phyloP scores from a whole-genome alignment of 768 basidiomycete species.

The Boletellus ananiceps region DNA sequence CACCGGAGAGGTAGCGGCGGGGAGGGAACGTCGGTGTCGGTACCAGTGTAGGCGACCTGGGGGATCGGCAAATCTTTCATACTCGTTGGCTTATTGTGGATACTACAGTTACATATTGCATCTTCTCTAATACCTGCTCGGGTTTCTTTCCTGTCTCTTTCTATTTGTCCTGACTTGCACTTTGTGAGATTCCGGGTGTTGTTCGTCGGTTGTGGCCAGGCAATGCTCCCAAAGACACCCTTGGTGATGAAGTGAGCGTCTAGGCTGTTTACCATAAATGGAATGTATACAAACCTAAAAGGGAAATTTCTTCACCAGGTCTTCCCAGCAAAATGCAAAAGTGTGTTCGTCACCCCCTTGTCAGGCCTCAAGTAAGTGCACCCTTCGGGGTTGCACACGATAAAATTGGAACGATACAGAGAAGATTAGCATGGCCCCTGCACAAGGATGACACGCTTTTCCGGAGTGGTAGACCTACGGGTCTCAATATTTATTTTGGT shows the following conservation, averaged over 20 bases:
- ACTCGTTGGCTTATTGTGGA: too few species aligned
- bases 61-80: too few species aligned
- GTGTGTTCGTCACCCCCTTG: background rate
- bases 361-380: conserved; percentile 34
- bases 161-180: background rate
- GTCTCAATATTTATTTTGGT: conserved; percentile 37
- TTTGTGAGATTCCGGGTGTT: too few species aligned
- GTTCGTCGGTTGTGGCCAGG: too few species aligned
- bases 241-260: too few species aligned
- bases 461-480: conserved; percentile 75
- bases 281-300: background rate
- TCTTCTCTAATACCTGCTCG: conserved; percentile 7
- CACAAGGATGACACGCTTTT: conserved; percentile 99
- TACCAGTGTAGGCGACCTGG: too few species aligned
- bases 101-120: too few species aligned
- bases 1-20: conserved; percentile 38
- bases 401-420: conserved; percentile 99
- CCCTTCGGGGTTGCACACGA: conserved; percentile 93
- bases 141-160: background rate
- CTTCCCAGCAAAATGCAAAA: conserved; percentile 21
- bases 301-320: conserved; percentile 2
- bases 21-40: too few species aligned
- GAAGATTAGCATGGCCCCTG: conserved; percentile 99
- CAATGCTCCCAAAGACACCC: too few species aligned
- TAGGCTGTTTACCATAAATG: background rate